phyloP scores from a whole-genome alignment of 2,329 filamentous ascomycete species.

The Madurella mycetomatis region DNA sequence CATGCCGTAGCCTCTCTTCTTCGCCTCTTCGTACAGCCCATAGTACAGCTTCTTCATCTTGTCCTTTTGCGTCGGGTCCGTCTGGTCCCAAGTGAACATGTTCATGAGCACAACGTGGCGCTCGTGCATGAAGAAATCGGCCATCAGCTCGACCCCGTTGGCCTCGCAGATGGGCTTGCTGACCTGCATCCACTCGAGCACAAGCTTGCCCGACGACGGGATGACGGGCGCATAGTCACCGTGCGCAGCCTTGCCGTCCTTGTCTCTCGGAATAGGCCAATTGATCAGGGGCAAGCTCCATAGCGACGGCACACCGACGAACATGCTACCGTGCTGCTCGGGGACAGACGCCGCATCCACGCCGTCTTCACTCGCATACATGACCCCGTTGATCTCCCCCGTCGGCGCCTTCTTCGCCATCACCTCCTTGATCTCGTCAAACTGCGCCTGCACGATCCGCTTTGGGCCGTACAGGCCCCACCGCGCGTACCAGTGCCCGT shows the following conservation, averaged over 20 bases:
- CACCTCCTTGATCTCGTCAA: slow-evolving; percentile 37
- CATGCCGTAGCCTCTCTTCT: slow-evolving; percentile 35
- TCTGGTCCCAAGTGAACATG: slow-evolving; percentile 46
- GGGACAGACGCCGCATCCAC: slow-evolving; percentile 36
- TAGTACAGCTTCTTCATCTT: slow-evolving; percentile 34
- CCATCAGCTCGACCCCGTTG: slow-evolving; percentile 40
- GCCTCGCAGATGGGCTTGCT: slow-evolving; percentile 40
- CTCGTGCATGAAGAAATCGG: slow-evolving; percentile 47
- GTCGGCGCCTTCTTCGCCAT: slow-evolving; percentile 34
- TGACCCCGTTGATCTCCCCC: slow-evolving; percentile 34
- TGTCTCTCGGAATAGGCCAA: slow-evolving; percentile 32
- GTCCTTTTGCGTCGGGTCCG: slow-evolving; percentile 34
- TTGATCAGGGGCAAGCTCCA: slow-evolving; percentile 36
- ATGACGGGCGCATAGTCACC: slow-evolving; percentile 37
- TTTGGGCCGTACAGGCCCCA: slow-evolving; percentile 42
- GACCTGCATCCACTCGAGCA: slow-evolving; percentile 39
- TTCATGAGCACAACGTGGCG: slow-evolving; percentile 43
- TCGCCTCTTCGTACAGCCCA: slow-evolving; percentile 32
- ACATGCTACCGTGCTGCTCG: slow-evolving; percentile 32
- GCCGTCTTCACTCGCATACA: slow-evolving; percentile 37
- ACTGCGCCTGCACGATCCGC: slow-evolving; percentile 41
- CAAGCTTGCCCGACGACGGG: slow-evolving; percentile 34
- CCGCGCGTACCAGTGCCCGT: slow-evolving; percentile 42
- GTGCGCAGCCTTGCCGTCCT: slow-evolving; percentile 31
- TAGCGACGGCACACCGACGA: slow-evolving; percentile 35